These are phyloP conservation scores for Coniella lustricola DNA, from an alignment of 2,329 filamentous ascomycete species.

Conservation along the genomic window DNA sequence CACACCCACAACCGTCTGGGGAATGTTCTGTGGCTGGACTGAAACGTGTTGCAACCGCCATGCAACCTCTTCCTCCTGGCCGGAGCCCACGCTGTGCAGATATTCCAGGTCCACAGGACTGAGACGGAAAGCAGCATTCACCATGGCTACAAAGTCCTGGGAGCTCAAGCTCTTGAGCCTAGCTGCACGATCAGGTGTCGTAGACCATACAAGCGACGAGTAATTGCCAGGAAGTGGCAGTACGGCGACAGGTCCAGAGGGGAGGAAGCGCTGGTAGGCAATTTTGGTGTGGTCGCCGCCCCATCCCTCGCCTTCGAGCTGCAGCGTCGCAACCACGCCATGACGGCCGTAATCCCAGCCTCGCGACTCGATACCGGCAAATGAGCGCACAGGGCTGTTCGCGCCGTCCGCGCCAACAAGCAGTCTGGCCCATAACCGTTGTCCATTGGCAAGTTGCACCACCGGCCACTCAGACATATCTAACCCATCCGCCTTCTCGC, in stretches of 20 bases:
- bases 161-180: conserved; percentile 68
- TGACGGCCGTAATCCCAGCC: conserved; percentile 94
- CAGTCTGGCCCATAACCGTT: conserved; percentile 68
- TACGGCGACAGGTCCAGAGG: conserved; percentile 84
- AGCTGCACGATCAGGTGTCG: conserved; percentile 71
- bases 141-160: conserved; percentile 72
- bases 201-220: conserved; percentile 91
- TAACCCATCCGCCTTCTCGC: conserved; percentile 58
- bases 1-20: conserved; percentile 60
- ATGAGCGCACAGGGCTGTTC: conserved; percentile 86
- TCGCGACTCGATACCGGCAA: conserved; percentile 75
- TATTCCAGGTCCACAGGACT: conserved; percentile 72
- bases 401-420: conserved; percentile 91
- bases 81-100: conserved; percentile 58
- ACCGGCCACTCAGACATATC: conserved; percentile 87
- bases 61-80: conserved; percentile 66
- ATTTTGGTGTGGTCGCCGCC: conserved; percentile 54
- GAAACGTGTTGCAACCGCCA: conserved; percentile 74
- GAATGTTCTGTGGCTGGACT: conserved; percentile 47
- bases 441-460: conserved; percentile 62
- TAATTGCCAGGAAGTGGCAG: conserved; percentile 78
- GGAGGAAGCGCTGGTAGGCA: conserved; percentile 92
- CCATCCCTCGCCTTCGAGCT: conserved; percentile 57
- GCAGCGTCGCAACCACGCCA: conserved; percentile 83
- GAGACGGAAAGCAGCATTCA: conserved; percentile 90